phyloP scores from a whole-genome alignment of 1,284 basidiomycete species.

The Melanopsichium pennsylvanicum region DNA sequence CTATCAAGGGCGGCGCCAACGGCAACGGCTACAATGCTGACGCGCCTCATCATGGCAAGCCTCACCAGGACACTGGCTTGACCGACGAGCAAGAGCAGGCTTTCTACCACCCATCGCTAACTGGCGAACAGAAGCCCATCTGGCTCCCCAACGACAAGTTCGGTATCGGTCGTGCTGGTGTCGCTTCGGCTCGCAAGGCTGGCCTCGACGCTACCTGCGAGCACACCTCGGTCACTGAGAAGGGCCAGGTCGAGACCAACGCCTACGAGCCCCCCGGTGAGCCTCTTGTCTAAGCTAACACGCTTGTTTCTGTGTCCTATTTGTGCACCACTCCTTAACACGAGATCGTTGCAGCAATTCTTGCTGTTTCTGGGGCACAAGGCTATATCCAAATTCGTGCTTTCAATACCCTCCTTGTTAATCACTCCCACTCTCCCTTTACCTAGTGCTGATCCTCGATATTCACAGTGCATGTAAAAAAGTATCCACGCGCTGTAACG shows the following conservation, averaged over 20 bases:
- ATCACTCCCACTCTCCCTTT: not conserved
- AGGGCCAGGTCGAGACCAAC: conserved; percentile 57
- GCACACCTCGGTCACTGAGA: conserved; percentile 58
- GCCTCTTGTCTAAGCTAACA: conserved; percentile 43
- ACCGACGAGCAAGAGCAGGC: conserved; percentile 38
- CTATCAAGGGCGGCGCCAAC: conserved; percentile 6
- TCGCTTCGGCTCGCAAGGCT: conserved; percentile 52
- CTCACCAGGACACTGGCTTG: conserved; percentile 8
- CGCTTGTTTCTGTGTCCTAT: not conserved
- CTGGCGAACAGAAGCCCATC: conserved; percentile 56
- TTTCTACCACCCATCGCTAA: conserved; percentile 59
- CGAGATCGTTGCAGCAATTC: not conserved
- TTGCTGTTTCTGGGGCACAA: not conserved
- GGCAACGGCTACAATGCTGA: conserved; percentile 25
- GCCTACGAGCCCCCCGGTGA: conserved; percentile 61
- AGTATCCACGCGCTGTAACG: conserved; percentile 2
- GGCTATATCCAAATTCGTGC: conserved; percentile 6
- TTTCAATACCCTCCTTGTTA: conserved; percentile 3
- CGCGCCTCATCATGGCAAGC: conserved; percentile 6
- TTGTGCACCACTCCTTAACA: not conserved
- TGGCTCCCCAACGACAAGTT: conserved; percentile 64
- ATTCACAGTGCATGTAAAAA: not conserved
- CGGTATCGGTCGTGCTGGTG: conserved; percentile 58
- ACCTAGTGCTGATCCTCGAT: not conserved
- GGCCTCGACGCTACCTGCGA: conserved; percentile 57